Evolutionary conservation across 2,329 filamentous ascomycete genomes (phyloP), one percentile per base, ranked within the genome.

Genomic region (Diplodia sapinea): DNA sequence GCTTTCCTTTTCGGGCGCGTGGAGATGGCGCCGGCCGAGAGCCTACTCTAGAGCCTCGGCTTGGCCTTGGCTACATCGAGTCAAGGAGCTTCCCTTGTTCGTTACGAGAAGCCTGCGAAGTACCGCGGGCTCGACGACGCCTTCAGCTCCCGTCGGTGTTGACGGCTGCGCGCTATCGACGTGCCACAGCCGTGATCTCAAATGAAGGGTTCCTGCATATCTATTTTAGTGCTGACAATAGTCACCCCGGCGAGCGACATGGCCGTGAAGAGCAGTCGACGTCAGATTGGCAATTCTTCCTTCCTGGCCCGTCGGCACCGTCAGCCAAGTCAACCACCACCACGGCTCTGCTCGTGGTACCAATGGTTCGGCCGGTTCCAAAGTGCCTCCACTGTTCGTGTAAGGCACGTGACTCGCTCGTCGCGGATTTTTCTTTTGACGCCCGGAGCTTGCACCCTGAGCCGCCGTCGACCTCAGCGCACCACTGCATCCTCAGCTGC

Each of bases 191-290:
- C 29, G 40, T 62, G 29, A 50, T 62, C 57, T 50, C 57, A 62
- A 62, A 63, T 51, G 20, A 63, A 36, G 59, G 29, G 59, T 63
- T 63, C 59, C 59, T 63, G 59, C 59, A 63, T 63, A 63, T 63
- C 59, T 63, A 63, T 63, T 63, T 63, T 63, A 63, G 59, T 63
- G 59, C 59, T 63, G 59, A 63, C 57, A 36, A 47, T 38, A 40
- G 49, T 61, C 33, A 36, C 56, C 56, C 15, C 23, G 36, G 33
- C 31, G 23, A 15, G 29, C 43, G 43, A 31, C 43, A 11, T 31
- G 47, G 12, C 43, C 43, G 29, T 63, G 59, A 51, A 63, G 59
- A 38, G 31, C 13, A 36, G 9, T 51, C n/a, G 29, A 5, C 56
- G 40, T 33, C 57, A 26, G 50, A 62, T 6, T 26, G n/a, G 56